A percentile compares a stretch with the other conserved stretches of the same genome.
phyloP scores from a whole-genome alignment of 1,284 basidiomycete genomes.

The Puccinia polysora region DNA sequence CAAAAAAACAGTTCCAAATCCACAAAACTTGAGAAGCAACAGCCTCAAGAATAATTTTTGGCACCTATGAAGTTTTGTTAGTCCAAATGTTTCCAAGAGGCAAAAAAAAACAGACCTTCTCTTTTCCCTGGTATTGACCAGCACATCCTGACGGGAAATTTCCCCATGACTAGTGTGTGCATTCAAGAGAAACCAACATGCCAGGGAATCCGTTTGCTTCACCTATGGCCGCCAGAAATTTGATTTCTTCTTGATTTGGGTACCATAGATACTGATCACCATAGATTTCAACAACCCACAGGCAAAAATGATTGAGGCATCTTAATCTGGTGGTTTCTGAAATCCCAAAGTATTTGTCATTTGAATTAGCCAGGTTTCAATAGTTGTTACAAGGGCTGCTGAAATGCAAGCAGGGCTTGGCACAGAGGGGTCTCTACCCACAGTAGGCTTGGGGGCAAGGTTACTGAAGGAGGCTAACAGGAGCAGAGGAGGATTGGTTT shows the following conservation, averaged over 20 bases:
- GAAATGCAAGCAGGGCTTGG: no score
- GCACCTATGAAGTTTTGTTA: no score
- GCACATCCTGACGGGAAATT: neutral
- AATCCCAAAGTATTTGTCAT: no score
- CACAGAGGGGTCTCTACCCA: no score
- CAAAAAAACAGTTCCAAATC: conserved; percentile 21
- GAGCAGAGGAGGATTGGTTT: no score
- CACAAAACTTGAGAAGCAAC: conserved; percentile 3
- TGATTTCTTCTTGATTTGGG: neutral
- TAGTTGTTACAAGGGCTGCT: no score
- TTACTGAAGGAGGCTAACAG: no score
- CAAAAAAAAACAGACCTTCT: conserved; percentile 8
- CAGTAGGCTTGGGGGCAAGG: no score
- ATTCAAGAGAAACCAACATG: conserved; percentile 1
- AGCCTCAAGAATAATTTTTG: conserved; percentile 16
- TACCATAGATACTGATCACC: neutral
- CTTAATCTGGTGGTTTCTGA: conserved; percentile 6
- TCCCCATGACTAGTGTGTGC: conserved; percentile 1
- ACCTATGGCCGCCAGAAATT: neutral
- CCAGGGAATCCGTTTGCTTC: neutral
- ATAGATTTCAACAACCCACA: neutral
- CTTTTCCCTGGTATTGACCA: neutral
- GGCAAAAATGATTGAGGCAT: neutral
- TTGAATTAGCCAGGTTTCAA: no score
- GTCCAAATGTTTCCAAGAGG: no score